Evolutionary conservation across 1,139 yeast species (phyloP).

Genomic region (Pichia sp.): DNA sequence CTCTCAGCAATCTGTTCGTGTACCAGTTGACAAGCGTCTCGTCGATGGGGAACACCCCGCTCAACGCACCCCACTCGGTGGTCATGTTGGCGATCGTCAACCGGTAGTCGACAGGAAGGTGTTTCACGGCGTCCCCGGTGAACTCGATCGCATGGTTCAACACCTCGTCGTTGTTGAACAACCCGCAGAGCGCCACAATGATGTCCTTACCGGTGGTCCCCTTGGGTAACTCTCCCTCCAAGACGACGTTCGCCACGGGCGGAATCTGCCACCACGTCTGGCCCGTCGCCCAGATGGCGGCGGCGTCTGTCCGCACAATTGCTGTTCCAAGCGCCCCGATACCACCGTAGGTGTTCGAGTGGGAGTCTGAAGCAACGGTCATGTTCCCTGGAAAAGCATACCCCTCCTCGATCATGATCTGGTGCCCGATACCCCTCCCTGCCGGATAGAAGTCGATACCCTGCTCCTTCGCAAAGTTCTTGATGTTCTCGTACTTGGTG

Average conservation of each 20-base stretch:
- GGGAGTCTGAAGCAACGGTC: slow-evolving; percentile 97
- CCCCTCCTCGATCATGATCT: slow-evolving; percentile 97
- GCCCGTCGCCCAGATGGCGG: slow-evolving; percentile 99
- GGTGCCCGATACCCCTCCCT: slow-evolving; percentile 98
- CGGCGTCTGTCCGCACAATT: slow-evolving; percentile 96
- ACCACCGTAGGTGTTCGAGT: slow-evolving; percentile 98
- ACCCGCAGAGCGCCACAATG: slow-evolving; percentile 91
- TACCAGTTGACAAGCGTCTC: slow-evolving; percentile 73
- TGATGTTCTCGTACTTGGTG: slow-evolving; percentile 82
- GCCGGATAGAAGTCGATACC: slow-evolving; percentile 98
- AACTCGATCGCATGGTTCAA: slow-evolving; percentile 96
- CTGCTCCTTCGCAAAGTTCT: slow-evolving; percentile 80
- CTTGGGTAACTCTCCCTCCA: slow-evolving; percentile 71
- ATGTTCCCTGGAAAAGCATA: slow-evolving; percentile 92
- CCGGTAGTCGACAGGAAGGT: slow-evolving; percentile 81
- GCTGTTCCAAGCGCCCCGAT: slow-evolving; percentile 95
- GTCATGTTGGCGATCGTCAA: slow-evolving; percentile 98
- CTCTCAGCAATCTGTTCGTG: slow-evolving; percentile 54
- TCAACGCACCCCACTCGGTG: slow-evolving; percentile 98
- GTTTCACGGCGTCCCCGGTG: slow-evolving; percentile 76
- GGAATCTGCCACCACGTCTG: slow-evolving; percentile 99
- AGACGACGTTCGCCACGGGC: slow-evolving; percentile 92
- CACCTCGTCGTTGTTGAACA: slow-evolving; percentile 93
- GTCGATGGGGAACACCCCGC: slow-evolving; percentile 95
- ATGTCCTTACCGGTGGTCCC: slow-evolving; percentile 97